Evolutionary conservation across 2,329 filamentous ascomycete genomes (phyloP), one percentile per base, ranked within the genome.

Genomic region (Aspergillus piperis): DNA sequence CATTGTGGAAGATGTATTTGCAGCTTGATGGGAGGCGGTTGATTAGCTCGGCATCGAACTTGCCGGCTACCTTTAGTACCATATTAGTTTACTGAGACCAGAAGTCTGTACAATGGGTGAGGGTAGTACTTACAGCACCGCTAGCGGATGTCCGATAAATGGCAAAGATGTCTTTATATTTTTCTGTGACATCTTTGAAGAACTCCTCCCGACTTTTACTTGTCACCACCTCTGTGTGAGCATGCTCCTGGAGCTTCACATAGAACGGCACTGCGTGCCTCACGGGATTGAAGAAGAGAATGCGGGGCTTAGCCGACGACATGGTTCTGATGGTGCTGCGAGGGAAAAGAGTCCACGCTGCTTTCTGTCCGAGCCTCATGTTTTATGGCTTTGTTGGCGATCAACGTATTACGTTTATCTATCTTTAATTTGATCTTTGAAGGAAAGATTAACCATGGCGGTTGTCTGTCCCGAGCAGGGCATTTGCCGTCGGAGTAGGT

Each of bases 1-100:
- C 86, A 86, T 63, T 58, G 23, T 58, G 44, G 50, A 54, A 60
- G 13, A 60, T 57, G n/a, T 53, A 60, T 19, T 52, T 51, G 54
- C 19, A 59, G 50, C 10, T 54, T 32, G 41, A 15, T 8, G 54
- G 48, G 8, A 56, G 52, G 5, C 19, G 27, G 27, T 39, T 49
- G 11, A 57, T 57, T 11, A 57, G 39, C 10, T 57, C 42, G 5
- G 19, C 11, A 30, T 57, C 54, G 42, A 57, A 57, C 27, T 57
- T 57, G 5, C 54, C 54, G 3, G 54, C 54, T 11, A 57, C 27
- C 54, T 57, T 36, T 1, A 36, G 32, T 36, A 13, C 0, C 2
- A 5, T 36, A 36, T 15, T 36, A 36, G 11, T 13, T 36, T 36
- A 36, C 32, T 13, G 11, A 11, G 30, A 10, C 30, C 30, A 17